Evolutionary conservation across 805 yeast genomes (phyloP).

Genomic region (Cyberlindnera suaveolens): DNA sequence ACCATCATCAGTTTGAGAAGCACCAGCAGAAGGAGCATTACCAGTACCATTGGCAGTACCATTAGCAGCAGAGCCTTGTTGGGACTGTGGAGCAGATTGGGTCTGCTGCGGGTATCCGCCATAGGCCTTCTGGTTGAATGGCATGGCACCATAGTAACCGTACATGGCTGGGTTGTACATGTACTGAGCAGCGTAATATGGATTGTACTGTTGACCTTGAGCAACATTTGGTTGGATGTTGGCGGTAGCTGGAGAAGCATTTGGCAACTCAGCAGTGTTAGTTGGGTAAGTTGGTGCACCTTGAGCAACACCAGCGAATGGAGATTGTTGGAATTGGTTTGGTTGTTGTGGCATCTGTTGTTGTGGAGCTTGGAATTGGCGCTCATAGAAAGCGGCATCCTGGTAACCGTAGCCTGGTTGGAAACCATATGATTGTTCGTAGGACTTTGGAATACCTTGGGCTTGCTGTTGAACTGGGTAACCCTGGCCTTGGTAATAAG

Average conservation of each 20-base stretch:
- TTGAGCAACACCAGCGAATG: conserved; percentile 24
- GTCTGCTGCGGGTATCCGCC: conserved; percentile 4
- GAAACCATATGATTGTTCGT: conserved; percentile 25
- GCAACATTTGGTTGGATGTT: conserved; percentile 22
- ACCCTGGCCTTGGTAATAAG: conserved; percentile 5
- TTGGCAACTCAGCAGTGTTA: conserved; percentile 13
- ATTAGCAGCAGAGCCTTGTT: neutral
- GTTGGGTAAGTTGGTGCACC: conserved; percentile 11
- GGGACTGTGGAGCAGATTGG: conserved; percentile 3
- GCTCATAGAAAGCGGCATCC: conserved; percentile 1
- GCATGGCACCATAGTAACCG: conserved; percentile 6
- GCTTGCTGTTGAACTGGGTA: conserved; percentile 15
- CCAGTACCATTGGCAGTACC: conserved; percentile 1
- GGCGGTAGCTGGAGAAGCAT: conserved; percentile 25
- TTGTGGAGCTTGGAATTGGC: conserved; percentile 4
- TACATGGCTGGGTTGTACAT: conserved; percentile 21
- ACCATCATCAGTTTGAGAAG: neutral
- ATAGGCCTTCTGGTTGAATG: conserved; percentile 2
- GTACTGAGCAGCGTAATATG: conserved; percentile 17
- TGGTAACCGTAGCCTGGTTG: conserved; percentile 15
- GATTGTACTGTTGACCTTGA: conserved; percentile 20
- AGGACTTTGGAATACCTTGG: conserved; percentile 27
- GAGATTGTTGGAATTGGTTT: conserved; percentile 21
- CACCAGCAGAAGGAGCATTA: conserved; percentile 4
- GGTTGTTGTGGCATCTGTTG: conserved; percentile 11